These are phyloP conservation scores for Trapa bicornis DNA, from an alignment of 345 rosid species.

Conservation along the genomic window DNA sequence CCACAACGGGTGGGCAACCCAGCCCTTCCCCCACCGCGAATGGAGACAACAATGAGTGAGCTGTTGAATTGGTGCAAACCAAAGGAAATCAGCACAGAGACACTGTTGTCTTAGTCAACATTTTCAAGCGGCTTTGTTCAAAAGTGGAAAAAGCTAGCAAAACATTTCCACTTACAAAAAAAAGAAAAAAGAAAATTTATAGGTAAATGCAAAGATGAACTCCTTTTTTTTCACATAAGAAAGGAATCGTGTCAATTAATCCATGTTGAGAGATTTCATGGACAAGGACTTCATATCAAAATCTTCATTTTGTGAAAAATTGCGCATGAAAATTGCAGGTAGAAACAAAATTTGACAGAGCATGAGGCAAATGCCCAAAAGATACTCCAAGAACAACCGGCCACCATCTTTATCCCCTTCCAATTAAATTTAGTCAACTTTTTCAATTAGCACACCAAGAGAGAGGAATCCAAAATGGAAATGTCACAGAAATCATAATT, in stretches of 20 bases:
- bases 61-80: background rate
- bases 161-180: too few species aligned
- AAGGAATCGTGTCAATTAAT: background rate
- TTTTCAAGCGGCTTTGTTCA: conserved; percentile 1
- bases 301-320: background rate
- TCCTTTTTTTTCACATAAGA: too few species aligned
- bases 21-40: background rate
- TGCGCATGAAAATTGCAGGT: background rate
- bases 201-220: background rate
- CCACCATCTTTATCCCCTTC: background rate
- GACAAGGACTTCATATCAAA: background rate
- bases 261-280: background rate
- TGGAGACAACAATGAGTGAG: background rate
- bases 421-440: background rate
- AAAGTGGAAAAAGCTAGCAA: background rate
- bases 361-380: background rate
- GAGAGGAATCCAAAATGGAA: conserved; percentile 2
- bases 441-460: background rate
- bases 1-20: background rate
- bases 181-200: background rate
- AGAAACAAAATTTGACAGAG: background rate
- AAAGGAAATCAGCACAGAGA: background rate
- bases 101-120: background rate
- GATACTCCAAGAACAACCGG: background rate
- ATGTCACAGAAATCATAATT: background rate